A percentile compares a stretch with the other conserved stretches of the same genome.
Conservation (phyloP, 2,329 filamentous ascomycete genomes). For the Cordyceps farinosa region DNA sequence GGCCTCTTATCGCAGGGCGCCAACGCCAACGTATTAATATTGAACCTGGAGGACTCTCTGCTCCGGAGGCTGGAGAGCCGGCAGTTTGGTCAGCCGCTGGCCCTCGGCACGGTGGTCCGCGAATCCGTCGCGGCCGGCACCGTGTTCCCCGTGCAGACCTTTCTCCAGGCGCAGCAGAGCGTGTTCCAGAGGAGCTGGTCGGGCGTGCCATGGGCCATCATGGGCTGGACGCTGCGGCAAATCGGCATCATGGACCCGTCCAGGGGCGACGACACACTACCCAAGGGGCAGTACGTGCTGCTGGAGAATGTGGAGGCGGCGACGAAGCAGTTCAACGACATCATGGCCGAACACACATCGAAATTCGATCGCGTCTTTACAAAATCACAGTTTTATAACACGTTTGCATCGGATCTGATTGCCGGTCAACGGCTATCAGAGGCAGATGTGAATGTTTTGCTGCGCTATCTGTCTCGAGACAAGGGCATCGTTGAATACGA, state of each 20-base stretch:
- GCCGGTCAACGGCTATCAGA: constrained; percentile 52
- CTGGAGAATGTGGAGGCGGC: constrained; percentile 59
- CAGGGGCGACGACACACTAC: constrained; percentile 51
- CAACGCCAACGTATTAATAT: constrained; percentile 46
- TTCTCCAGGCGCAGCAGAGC: constrained; percentile 61
- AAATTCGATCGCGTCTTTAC: constrained; percentile 67
- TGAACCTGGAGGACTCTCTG: constrained; percentile 60
- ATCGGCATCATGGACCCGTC: constrained; percentile 56
- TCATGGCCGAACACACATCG: constrained; percentile 39
- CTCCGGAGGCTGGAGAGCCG: constrained; percentile 68
- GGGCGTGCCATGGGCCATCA: constrained; percentile 64
- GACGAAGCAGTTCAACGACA: constrained; percentile 50
- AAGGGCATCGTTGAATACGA: constrained; percentile 57
- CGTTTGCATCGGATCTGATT: constrained; percentile 52
- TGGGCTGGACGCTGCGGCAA: constrained; percentile 73
- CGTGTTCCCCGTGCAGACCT: constrained; percentile 68
- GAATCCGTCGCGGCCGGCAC: constrained; percentile 69
- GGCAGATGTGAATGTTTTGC: constrained; percentile 64
- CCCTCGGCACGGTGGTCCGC: constrained; percentile 70
- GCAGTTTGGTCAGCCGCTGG: constrained; percentile 77
- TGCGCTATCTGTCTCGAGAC: constrained; percentile 67
- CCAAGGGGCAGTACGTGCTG: constrained; percentile 62
- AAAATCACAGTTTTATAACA: constrained; percentile 58
- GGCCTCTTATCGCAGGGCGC: constrained; percentile 49
- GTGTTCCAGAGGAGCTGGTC: constrained; percentile 70